A percentile compares a stretch with the other conserved stretches of the same genome.
phyloP scores from a whole-genome alignment of 164 flowering plant genomes.

The Annona squamosa region DNA sequence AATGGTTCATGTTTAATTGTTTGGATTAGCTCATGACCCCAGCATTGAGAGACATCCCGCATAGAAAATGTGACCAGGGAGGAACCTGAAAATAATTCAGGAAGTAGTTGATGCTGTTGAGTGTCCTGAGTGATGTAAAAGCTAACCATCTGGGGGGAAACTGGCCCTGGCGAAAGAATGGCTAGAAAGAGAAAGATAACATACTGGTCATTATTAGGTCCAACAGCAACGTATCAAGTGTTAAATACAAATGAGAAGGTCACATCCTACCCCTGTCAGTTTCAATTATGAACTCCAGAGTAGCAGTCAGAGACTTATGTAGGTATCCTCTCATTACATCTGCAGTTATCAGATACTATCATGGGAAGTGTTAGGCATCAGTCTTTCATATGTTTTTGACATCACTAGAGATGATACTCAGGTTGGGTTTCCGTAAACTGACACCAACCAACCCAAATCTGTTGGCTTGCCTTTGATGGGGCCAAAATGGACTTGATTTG shows the following conservation, averaged over 20 bases:
- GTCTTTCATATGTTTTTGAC: neutral
- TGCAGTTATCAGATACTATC: slow-evolving; percentile 78
- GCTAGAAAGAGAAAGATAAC: slow-evolving; percentile 31
- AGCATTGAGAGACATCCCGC: neutral
- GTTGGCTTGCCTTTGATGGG: no score
- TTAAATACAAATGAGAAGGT: neutral
- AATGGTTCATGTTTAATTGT: neutral
- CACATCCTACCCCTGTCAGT: slow-evolving; percentile 56
- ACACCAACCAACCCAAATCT: no score
- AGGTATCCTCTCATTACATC: slow-evolving; percentile 77
- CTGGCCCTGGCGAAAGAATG: slow-evolving; percentile 42
- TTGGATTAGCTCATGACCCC: neutral
- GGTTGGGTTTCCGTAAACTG: no score
- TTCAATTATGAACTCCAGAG: slow-evolving; percentile 78
- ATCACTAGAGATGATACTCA: no score
- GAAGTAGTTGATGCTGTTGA: slow-evolving; percentile 78
- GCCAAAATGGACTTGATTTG: no score
- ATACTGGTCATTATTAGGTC: neutral
- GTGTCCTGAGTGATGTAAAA: slow-evolving; percentile 92
- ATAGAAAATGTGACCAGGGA: neutral
- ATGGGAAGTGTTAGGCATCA: slow-evolving; percentile 25
- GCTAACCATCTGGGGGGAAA: slow-evolving; percentile 68
- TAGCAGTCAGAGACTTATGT: slow-evolving; percentile 67
- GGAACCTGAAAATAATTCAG: slow-evolving; percentile 70
- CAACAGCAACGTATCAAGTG: neutral